Conservation (phyloP, 2,329 filamentous ascomycete species). For the Pestalotiopsis sp. region DNA sequence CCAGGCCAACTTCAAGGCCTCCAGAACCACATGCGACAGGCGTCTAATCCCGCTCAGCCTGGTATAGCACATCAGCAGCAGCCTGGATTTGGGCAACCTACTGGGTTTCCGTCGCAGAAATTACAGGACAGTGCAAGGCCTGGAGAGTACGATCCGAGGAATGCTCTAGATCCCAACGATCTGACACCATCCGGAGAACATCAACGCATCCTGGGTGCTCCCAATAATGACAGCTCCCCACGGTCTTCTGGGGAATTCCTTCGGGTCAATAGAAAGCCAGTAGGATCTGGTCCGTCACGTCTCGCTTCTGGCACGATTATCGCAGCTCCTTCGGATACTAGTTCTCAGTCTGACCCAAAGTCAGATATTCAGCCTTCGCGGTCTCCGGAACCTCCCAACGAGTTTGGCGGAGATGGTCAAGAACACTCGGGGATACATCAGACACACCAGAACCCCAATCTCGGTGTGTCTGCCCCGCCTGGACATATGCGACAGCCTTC, state of each 20-base stretch:
- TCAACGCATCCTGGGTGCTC: conserved; percentile 13
- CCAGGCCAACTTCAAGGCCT: conserved; percentile 7
- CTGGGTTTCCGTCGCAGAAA: conserved; percentile 22
- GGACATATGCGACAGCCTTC: conserved; percentile 29
- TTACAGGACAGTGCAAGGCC: conserved; percentile 21
- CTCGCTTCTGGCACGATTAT: conserved; percentile 21
- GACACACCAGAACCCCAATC: conserved; percentile 24
- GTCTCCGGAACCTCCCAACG: conserved; percentile 17
- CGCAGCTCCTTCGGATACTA: neutral
- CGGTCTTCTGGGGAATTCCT: conserved; percentile 24
- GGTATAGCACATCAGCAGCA: conserved; percentile 8
- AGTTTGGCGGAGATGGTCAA: conserved; percentile 21
- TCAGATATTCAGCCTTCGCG: neutral
- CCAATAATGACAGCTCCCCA: conserved; percentile 18
- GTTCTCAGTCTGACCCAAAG: neutral
- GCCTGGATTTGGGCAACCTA: conserved; percentile 17
- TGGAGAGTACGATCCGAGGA: neutral
- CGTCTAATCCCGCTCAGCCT: conserved; percentile 4
- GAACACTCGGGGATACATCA: conserved; percentile 23
- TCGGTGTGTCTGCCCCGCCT: conserved; percentile 17
- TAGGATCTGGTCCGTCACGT: conserved; percentile 28
- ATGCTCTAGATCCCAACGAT: conserved; percentile 15
- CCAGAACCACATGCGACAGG: neutral
- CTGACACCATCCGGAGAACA: conserved; percentile 7
- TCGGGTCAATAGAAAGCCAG: conserved; percentile 29